phyloP scores from a whole-genome alignment of 1,284 basidiomycete species.

The Moniliophthora roreri region DNA sequence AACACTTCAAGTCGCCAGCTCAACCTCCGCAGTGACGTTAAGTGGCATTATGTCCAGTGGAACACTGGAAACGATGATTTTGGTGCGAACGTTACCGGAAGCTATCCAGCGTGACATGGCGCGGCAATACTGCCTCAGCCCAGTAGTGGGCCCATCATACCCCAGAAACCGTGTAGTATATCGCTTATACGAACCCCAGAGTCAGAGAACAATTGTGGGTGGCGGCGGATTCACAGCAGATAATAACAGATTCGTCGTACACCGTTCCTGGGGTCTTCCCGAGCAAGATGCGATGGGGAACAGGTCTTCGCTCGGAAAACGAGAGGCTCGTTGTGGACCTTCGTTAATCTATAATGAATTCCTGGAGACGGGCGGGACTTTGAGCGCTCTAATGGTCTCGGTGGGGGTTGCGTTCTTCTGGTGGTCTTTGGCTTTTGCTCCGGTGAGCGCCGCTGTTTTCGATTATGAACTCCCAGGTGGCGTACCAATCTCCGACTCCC shows the following conservation, averaged over 20 bases:
- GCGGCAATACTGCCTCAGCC: slow-evolving; percentile 54
- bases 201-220: slow-evolving; percentile 44
- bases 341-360: slow-evolving; percentile 79
- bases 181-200: slow-evolving; percentile 44
- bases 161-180: slow-evolving; percentile 43
- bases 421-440: slow-evolving; percentile 34
- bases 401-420: slow-evolving; percentile 35
- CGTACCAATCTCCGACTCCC: neutral
- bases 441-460: slow-evolving; percentile 31
- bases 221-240: slow-evolving; percentile 62
- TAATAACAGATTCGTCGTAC: slow-evolving; percentile 68
- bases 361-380: slow-evolving; percentile 37
- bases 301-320: slow-evolving; percentile 10
- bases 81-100: slow-evolving; percentile 49
- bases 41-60: slow-evolving; percentile 69
- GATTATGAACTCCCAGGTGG: neutral
- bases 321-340: slow-evolving; percentile 51
- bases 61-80: slow-evolving; percentile 57
- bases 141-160: slow-evolving; percentile 47
- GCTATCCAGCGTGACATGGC: slow-evolving; percentile 32
- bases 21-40: slow-evolving; percentile 51
- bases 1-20: slow-evolving; percentile 28
- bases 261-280: slow-evolving; percentile 77
- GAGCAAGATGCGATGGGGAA: slow-evolving; percentile 31
- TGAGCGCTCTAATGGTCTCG: slow-evolving; percentile 45